phyloP scores from a whole-genome alignment of 106 monocot genomes.

The Apostasia ramifera region DNA sequence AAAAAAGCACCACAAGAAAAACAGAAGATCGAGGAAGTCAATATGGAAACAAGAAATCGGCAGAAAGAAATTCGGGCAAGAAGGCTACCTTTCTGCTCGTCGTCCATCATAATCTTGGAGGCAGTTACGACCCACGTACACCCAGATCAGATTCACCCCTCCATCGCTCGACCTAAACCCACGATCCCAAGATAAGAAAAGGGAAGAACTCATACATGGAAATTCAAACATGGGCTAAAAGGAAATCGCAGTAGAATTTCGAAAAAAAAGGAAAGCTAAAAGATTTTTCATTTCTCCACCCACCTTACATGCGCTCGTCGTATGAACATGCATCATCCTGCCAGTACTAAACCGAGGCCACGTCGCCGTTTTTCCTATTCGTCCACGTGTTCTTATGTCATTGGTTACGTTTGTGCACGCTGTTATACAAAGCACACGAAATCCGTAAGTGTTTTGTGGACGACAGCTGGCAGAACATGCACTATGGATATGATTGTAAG shows the following conservation, averaged over 20 bases:
- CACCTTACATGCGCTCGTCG: neutral
- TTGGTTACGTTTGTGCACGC: too few relatives aligned
- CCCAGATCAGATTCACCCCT: neutral
- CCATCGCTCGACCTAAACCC: neutral
- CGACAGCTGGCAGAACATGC: too few relatives aligned
- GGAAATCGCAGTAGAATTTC: neutral
- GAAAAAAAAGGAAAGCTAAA: neutral
- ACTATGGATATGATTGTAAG: too few relatives aligned
- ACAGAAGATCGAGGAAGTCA: too few relatives aligned
- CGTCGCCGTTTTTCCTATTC: too few relatives aligned
- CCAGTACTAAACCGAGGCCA: too few relatives aligned
- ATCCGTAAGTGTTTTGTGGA: too few relatives aligned
- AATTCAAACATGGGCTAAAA: neutral
- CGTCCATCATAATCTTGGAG: slow-evolving; percentile 1
- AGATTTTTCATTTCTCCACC: neutral
- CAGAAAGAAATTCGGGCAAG: neutral
- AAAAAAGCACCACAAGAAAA: too few relatives aligned
- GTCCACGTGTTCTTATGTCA: too few relatives aligned
- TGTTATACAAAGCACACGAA: too few relatives aligned
- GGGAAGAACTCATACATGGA: neutral
- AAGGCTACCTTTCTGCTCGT: neutral
- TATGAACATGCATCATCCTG: neutral
- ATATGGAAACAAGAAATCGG: neutral
- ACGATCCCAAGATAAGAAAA: neutral
- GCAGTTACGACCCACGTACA: neutral